Conservation (phyloP, 352 stramenopile genomes). For the Phytophthora constricta region DNA sequence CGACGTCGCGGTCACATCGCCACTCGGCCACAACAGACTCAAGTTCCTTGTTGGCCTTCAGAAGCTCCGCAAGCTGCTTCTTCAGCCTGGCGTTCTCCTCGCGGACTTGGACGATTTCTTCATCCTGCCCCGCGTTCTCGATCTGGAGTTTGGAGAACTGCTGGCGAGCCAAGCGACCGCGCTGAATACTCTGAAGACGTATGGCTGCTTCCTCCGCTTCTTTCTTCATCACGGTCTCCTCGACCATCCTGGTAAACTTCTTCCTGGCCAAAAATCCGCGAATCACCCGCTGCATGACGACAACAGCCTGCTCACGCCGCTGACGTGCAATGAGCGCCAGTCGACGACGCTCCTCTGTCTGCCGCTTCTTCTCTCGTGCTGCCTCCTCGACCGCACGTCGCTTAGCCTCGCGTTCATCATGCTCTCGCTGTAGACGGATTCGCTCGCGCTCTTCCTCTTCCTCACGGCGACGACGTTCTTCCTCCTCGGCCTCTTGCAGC, state of each 20-base stretch:
- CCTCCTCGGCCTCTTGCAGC: slow-evolving; percentile 43
- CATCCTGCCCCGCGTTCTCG: slow-evolving; percentile 40
- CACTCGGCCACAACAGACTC: slow-evolving; percentile 65
- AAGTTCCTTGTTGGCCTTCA: slow-evolving; percentile 67
- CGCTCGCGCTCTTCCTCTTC: slow-evolving; percentile 55
- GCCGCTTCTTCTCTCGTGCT: slow-evolving; percentile 37
- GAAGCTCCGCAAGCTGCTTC: slow-evolving; percentile 60
- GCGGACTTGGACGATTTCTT: slow-evolving; percentile 46
- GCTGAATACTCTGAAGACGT: slow-evolving; percentile 50
- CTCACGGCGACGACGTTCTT: slow-evolving; percentile 46
- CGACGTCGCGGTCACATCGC: slow-evolving; percentile 57
- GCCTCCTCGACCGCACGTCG: slow-evolving; percentile 43
- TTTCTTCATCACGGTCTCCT: slow-evolving; percentile 27
- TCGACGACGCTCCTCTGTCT: slow-evolving; percentile 43
- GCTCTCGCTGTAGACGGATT: slow-evolving; percentile 35
- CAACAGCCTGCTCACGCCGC: slow-evolving; percentile 40
- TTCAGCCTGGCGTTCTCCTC: slow-evolving; percentile 68
- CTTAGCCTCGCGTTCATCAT: slow-evolving; percentile 41
- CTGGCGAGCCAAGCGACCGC: slow-evolving; percentile 52
- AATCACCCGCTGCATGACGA: slow-evolving; percentile 39
- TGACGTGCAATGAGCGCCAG: slow-evolving; percentile 37
- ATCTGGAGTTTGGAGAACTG: slow-evolving; percentile 64
- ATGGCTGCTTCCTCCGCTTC: slow-evolving; percentile 34
- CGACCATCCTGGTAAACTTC: slow-evolving; percentile 24
- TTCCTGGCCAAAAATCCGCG: slow-evolving; percentile 39